Percentiles rank a stretch among this genome's conserved stretches.
Evolutionary conservation across 2,329 filamentous ascomycete genomes (phyloP).

Genomic region (Xylariaceae sp.): DNA sequence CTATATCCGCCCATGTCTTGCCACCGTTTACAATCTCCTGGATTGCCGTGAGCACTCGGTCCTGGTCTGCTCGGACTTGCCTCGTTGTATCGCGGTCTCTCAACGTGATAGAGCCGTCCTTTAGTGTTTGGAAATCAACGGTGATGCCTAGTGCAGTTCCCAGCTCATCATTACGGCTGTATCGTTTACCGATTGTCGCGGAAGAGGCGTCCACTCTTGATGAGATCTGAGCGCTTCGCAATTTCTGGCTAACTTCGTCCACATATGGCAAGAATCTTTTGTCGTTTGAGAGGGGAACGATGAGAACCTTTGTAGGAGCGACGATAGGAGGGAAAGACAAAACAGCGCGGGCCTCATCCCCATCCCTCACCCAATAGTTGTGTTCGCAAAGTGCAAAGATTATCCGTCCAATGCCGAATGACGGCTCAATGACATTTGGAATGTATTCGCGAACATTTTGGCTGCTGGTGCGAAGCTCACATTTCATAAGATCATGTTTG

Average conservation of each 20-base stretch:
- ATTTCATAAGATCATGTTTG: slow-evolving; percentile 74
- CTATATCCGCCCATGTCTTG: slow-evolving; percentile 72
- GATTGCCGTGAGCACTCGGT: slow-evolving; percentile 77
- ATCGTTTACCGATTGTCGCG: slow-evolving; percentile 92
- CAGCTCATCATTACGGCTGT: slow-evolving; percentile 92
- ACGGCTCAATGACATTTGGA: slow-evolving; percentile 96
- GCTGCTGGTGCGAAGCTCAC: slow-evolving; percentile 81
- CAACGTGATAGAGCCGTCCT: slow-evolving; percentile 85
- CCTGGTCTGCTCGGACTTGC: slow-evolving; percentile 84
- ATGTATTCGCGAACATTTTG: slow-evolving; percentile 91
- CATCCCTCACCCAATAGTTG: slow-evolving; percentile 80
- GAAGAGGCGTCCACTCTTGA: slow-evolving; percentile 89
- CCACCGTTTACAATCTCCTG: slow-evolving; percentile 54
- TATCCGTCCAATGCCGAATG: slow-evolving; percentile 95
- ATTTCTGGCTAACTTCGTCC: slow-evolving; percentile 72
- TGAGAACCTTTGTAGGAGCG: slow-evolving; percentile 93
- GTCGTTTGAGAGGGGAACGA: slow-evolving; percentile 87
- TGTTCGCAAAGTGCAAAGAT: slow-evolving; percentile 73
- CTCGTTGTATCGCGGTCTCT: slow-evolving; percentile 89
- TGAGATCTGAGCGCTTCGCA: slow-evolving; percentile 78
- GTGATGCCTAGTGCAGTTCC: slow-evolving; percentile 94
- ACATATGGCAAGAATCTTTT: slow-evolving; percentile 80
- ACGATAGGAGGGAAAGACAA: slow-evolving; percentile 76
- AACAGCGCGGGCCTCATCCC: slow-evolving; percentile 83
- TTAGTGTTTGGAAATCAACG: slow-evolving; percentile 91